These are phyloP conservation scores for Salix suchowensis DNA, from an alignment of 345 rosid genomes.

Conservation along the genomic window DNA sequence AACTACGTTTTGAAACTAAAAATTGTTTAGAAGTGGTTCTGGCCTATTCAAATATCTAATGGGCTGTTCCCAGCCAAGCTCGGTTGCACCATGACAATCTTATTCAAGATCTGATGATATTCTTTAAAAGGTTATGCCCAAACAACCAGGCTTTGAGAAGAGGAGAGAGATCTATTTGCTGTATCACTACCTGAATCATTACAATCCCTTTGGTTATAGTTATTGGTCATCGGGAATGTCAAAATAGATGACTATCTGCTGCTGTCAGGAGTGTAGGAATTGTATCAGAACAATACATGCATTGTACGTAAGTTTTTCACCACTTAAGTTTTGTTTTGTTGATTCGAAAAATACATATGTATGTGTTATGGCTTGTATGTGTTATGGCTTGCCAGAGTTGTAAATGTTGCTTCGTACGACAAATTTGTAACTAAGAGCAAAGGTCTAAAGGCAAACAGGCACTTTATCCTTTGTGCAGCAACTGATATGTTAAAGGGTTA, in stretches of 20 bases:
- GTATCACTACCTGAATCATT: conserved; percentile 91
- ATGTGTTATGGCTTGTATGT: background rate
- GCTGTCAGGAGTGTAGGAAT: conserved; percentile 40
- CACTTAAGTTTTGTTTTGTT: too few relatives aligned
- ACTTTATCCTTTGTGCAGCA: too few relatives aligned
- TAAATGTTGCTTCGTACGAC: background rate
- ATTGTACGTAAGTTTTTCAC: too few relatives aligned
- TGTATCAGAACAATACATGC: background rate
- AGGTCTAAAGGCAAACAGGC: too few relatives aligned
- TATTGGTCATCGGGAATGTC: conserved; percentile 78
- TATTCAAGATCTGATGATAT: background rate
- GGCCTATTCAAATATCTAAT: background rate
- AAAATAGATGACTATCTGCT: conserved; percentile 62
- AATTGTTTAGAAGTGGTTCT: background rate
- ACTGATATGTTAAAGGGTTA: too few relatives aligned
- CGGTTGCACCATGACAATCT: background rate
- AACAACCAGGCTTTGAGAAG: conserved; percentile 74
- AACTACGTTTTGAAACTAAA: background rate
- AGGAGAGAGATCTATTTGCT: conserved; percentile 71
- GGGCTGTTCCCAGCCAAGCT: background rate
- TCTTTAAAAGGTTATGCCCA: conserved; percentile 64
- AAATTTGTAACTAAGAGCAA: background rate
- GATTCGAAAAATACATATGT: background rate
- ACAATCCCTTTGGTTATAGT: conserved; percentile 86
- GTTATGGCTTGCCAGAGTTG: background rate